These are phyloP conservation scores for Penicillium silybi DNA, from an alignment of 495 filamentous ascomycete species.

Conservation along the genomic window DNA sequence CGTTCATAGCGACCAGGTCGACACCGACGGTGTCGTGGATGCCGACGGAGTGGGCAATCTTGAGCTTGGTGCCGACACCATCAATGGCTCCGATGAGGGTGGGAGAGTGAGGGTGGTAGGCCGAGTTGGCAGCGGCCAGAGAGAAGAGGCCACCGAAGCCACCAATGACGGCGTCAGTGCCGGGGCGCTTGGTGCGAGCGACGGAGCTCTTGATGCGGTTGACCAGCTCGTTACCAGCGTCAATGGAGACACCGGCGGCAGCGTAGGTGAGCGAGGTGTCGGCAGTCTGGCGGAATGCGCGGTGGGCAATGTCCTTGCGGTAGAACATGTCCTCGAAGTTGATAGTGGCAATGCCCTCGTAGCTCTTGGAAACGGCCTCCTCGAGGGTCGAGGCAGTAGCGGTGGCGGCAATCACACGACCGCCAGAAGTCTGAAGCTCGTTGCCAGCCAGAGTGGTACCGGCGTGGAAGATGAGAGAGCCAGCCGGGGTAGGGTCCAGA, in stretches of 20 bases:
- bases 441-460: constrained; percentile 66
- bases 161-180: constrained; percentile 86
- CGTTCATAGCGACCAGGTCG: constrained; percentile 97
- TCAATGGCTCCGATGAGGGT: constrained; percentile 88
- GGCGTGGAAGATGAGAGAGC: constrained; percentile 83
- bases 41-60: constrained; percentile 80
- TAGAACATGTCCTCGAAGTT: constrained; percentile 89
- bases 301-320: constrained; percentile 88
- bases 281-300: constrained; percentile 42
- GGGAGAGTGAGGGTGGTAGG: constrained; percentile 66
- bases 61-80: constrained; percentile 94
- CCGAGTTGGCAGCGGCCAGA: constrained; percentile 61
- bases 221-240: constrained; percentile 87
- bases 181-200: constrained; percentile 71
- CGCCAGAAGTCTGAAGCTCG: constrained; percentile 71
- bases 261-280: constrained; percentile 78
- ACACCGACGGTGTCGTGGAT: constrained; percentile 93
- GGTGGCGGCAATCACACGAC: constrained; percentile 86
- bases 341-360: constrained; percentile 72
- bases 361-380: constrained; percentile 79
- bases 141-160: constrained; percentile 93
- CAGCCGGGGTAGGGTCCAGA: constrained; percentile 43
- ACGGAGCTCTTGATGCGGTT: constrained; percentile 83
- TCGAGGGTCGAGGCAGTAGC: constrained; percentile 71
- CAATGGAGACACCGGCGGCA: constrained; percentile 86